Evolutionary conservation across 441 rosid species (phyloP).

Genomic region (Macaranga tanarius): DNA sequence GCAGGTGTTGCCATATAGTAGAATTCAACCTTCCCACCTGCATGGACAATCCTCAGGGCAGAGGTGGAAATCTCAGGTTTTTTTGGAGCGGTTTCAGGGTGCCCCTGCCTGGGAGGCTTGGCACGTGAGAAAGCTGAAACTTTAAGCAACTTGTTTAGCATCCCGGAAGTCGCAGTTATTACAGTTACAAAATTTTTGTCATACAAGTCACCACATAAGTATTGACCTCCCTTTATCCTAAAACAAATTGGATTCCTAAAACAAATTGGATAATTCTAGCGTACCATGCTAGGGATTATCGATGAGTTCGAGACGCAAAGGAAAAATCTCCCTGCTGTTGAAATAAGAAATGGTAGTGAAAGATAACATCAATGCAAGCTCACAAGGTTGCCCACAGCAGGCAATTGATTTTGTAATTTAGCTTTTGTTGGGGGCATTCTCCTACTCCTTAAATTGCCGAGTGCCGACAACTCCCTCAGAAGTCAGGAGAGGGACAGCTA

Average conservation of each 20-base stretch:
- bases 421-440: slow-evolving; percentile 6
- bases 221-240: background rate
- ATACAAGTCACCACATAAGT: background rate
- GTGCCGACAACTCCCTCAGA: background rate
- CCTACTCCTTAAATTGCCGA: background rate
- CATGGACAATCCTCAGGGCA: slow-evolving; percentile 42
- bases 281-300: background rate
- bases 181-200: background rate
- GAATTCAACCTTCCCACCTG: slow-evolving; percentile 36
- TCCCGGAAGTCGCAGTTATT: background rate
- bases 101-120: background rate
- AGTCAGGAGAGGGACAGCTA: too few relatives aligned
- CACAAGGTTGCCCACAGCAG: slow-evolving; percentile 9
- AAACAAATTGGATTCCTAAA: background rate
- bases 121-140: slow-evolving; percentile 5
- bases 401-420: background rate
- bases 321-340: background rate
- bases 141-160: slow-evolving; percentile 39
- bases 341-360: background rate
- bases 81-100: background rate
- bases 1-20: slow-evolving; percentile 54
- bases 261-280: background rate
- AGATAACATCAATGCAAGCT: slow-evolving; percentile 23
- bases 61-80: slow-evolving; percentile 2
- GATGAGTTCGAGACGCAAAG: slow-evolving; percentile 18